phyloP scores from a whole-genome alignment of 2,329 filamentous ascomycete genomes.

The Mycocentrospora acerina region DNA sequence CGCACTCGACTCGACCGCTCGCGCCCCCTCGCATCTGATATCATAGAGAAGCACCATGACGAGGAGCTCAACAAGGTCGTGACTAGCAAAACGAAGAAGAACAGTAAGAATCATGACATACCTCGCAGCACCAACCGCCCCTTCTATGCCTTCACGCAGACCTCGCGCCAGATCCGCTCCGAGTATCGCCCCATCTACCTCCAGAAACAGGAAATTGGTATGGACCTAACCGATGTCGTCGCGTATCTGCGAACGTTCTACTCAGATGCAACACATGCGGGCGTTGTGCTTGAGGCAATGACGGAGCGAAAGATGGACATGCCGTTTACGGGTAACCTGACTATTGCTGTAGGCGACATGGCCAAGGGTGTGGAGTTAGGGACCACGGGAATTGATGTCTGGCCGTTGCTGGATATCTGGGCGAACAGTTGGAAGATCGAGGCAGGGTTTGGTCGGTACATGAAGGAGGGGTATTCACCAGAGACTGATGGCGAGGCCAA shows the following conservation, averaged over 20 bases:
- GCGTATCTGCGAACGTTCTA: slow-evolving; percentile 27
- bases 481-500: slow-evolving; percentile 33
- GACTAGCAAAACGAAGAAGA: not conserved
- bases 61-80: slow-evolving; percentile 2
- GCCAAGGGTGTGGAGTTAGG: slow-evolving; percentile 11
- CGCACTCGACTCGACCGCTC: slow-evolving; percentile 22
- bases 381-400: slow-evolving; percentile 19
- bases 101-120: slow-evolving; percentile 1
- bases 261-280: slow-evolving; percentile 1
- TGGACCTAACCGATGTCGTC: slow-evolving; percentile 25
- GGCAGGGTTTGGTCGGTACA: slow-evolving; percentile 33
- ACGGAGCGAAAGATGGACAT: slow-evolving; percentile 10
- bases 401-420: slow-evolving; percentile 29
- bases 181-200: slow-evolving; percentile 31
- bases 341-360: slow-evolving; percentile 25
- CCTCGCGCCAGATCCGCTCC: slow-evolving; percentile 23
- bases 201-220: slow-evolving; percentile 25
- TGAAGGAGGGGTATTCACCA: slow-evolving; percentile 12
- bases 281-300: slow-evolving; percentile 4
- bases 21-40: slow-evolving; percentile 17
- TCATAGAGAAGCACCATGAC: slow-evolving; percentile 12
- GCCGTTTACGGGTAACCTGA: slow-evolving; percentile 28
- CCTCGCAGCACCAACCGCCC: slow-evolving; percentile 23
- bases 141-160: slow-evolving; percentile 28
- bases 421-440: slow-evolving; percentile 31